Evolutionary conservation across 2,329 filamentous ascomycete species (phyloP).

Genomic region (Aspergillus piperis): DNA sequence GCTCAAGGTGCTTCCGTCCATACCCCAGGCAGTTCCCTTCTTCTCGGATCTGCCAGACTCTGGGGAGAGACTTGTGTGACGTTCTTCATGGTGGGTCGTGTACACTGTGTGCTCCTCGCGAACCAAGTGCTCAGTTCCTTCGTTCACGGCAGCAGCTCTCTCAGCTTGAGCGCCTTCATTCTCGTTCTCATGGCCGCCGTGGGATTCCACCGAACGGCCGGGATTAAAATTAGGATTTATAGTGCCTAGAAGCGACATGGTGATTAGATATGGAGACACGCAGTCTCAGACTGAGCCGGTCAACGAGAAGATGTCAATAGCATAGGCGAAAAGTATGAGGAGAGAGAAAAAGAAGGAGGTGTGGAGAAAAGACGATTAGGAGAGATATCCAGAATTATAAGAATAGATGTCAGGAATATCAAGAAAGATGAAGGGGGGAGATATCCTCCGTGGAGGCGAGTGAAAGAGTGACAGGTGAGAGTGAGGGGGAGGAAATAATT

Average conservation of each 20-base stretch:
- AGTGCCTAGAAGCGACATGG: constrained; percentile 39
- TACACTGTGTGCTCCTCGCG: neutral
- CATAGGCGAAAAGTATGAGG: constrained; percentile 2
- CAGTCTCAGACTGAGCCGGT: constrained; percentile 17
- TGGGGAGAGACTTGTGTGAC: neutral
- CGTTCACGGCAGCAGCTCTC: constrained; percentile 6
- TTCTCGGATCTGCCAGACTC: neutral
- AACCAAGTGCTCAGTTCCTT: neutral
- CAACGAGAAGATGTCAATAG: constrained; percentile 9
- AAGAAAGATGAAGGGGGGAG: neutral
- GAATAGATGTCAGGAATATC: neutral
- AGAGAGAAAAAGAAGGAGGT: neutral
- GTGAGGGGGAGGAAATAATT: neutral
- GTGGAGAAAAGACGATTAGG: neutral
- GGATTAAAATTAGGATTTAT: constrained; percentile 33
- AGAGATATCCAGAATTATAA: neutral
- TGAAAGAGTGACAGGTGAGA: constrained; percentile 8
- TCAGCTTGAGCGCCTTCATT: constrained; percentile 9
- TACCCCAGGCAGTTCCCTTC: neutral
- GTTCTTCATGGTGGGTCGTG: constrained; percentile 16
- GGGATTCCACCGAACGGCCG: constrained; percentile 16
- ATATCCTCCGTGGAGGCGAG: neutral
- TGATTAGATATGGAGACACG: constrained; percentile 17
- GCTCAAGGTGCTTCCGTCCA: constrained; percentile 26
- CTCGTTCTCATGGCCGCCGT: constrained; percentile 15